A percentile compares a stretch with the other conserved stretches of the same genome.
Conservation (phyloP, 2,329 filamentous ascomycete species). For the Didymella pinodella region DNA sequence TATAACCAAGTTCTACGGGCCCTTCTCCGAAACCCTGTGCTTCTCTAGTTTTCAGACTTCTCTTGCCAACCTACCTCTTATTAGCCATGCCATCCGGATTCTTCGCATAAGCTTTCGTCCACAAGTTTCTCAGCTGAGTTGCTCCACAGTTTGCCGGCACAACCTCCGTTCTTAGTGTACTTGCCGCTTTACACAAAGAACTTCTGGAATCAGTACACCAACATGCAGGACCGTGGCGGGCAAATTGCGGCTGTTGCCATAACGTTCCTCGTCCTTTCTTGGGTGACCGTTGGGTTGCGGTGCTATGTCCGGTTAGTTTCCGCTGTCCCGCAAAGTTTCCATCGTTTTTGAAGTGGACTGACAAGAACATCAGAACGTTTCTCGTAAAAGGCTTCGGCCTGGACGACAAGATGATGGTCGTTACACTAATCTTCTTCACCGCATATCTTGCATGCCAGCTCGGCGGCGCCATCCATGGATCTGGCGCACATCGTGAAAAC, state of each 20-base stretch:
- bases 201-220: conserved; percentile 6
- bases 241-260: conserved; percentile 43
- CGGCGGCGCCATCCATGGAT: conserved; percentile 51
- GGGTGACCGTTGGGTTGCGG: conserved; percentile 49
- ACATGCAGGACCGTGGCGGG: conserved; percentile 39
- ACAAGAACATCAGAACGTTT: conserved; percentile 23
- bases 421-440: conserved; percentile 50
- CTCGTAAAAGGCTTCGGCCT: conserved; percentile 51
- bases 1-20: conserved; percentile 14
- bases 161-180: conserved; percentile 2
- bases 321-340: conserved; percentile 7
- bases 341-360: conserved; percentile 5
- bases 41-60: conserved; percentile 5
- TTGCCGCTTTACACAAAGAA: neutral
- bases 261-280: conserved; percentile 49
- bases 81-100: neutral
- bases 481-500: conserved; percentile 44
- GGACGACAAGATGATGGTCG: conserved; percentile 53
- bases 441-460: conserved; percentile 40
- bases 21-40: conserved; percentile 10
- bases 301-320: conserved; percentile 47
- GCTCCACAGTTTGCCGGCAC: conserved; percentile 1
- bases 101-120: conserved; percentile 3
- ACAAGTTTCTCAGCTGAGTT: neutral
- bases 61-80: conserved; percentile 4